Conservation (phyloP, 2,329 filamentous ascomycete genomes). For the Coniochaeta sp. region DNA sequence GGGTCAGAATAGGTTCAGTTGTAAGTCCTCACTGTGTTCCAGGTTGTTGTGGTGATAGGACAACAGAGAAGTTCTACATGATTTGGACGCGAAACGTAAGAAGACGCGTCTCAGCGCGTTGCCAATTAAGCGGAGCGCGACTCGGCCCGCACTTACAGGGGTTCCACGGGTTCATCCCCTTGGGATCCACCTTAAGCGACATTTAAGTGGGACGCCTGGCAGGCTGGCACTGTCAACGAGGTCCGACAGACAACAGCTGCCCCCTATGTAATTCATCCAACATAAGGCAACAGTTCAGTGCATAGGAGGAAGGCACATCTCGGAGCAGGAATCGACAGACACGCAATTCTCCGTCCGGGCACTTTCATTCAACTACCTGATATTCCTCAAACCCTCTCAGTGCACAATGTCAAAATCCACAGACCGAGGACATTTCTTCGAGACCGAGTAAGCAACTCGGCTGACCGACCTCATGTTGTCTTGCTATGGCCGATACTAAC, state of each 20-base stretch:
- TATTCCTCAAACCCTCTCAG: too few relatives aligned
- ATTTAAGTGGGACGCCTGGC: neutral
- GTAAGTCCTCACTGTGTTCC: neutral
- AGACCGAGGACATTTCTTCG: conserved; percentile 80
- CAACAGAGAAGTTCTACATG: neutral
- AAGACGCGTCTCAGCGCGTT: conserved; percentile 35
- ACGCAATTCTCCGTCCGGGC: too few relatives aligned
- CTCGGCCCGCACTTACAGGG: neutral
- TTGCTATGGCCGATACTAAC: conserved; percentile 16
- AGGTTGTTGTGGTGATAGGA: conserved; percentile 9
- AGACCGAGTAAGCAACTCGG: conserved; percentile 64
- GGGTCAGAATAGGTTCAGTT: neutral
- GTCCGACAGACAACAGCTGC: neutral
- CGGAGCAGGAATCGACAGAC: too few relatives aligned
- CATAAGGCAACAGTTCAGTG: too few relatives aligned
- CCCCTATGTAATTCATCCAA: neutral
- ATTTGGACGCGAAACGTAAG: conserved; percentile 4
- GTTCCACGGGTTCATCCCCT: neutral
- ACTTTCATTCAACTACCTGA: too few relatives aligned
- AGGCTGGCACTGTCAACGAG: too few relatives aligned
- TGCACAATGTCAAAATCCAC: conserved; percentile 56
- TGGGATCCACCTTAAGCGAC: neutral
- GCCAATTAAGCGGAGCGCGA: conserved; percentile 23
- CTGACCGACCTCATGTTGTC: conserved; percentile 1
- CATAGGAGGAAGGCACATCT: too few relatives aligned